Evolutionary conservation across 805 yeast species (phyloP).

Genomic region (Debaryomyces tyrocola): DNA sequence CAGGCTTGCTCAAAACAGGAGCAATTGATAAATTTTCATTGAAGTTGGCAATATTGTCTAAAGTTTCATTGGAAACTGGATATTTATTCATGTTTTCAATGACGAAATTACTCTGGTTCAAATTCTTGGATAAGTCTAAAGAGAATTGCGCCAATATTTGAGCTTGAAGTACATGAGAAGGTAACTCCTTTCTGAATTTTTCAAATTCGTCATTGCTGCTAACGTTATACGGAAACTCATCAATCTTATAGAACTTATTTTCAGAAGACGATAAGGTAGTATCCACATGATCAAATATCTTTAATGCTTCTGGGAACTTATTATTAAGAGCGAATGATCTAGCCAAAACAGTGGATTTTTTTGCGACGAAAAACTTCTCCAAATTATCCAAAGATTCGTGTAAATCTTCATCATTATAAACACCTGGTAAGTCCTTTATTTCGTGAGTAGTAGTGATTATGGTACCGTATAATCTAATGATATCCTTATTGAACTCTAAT

Average conservation of each 20-base stretch:
- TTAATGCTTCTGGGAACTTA: slow-evolving; percentile 48
- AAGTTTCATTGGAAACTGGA: slow-evolving; percentile 25
- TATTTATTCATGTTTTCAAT: slow-evolving; percentile 46
- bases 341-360: slow-evolving; percentile 46
- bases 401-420: slow-evolving; percentile 77
- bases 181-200: slow-evolving; percentile 18
- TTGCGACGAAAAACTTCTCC: slow-evolving; percentile 45
- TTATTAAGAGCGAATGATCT: slow-evolving; percentile 41
- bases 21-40: slow-evolving; percentile 30
- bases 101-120: slow-evolving; percentile 20
- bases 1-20: slow-evolving; percentile 81
- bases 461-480: slow-evolving; percentile 48
- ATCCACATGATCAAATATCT: slow-evolving; percentile 31
- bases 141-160: slow-evolving; percentile 53
- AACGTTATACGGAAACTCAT: slow-evolving; percentile 42
- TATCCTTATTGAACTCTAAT: slow-evolving; percentile 38
- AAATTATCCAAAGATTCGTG: slow-evolving; percentile 52
- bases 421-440: slow-evolving; percentile 85
- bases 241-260: slow-evolving; percentile 27
- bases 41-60: slow-evolving; percentile 22
- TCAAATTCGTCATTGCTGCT: slow-evolving; percentile 36
- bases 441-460: slow-evolving; percentile 55
- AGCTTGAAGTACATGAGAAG: slow-evolving; percentile 16
- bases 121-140: slow-evolving; percentile 18
- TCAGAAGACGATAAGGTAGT: slow-evolving; percentile 14